phyloP scores from a whole-genome alignment of 192 early-diverging fungal genomes.

The Podila horticola region DNA sequence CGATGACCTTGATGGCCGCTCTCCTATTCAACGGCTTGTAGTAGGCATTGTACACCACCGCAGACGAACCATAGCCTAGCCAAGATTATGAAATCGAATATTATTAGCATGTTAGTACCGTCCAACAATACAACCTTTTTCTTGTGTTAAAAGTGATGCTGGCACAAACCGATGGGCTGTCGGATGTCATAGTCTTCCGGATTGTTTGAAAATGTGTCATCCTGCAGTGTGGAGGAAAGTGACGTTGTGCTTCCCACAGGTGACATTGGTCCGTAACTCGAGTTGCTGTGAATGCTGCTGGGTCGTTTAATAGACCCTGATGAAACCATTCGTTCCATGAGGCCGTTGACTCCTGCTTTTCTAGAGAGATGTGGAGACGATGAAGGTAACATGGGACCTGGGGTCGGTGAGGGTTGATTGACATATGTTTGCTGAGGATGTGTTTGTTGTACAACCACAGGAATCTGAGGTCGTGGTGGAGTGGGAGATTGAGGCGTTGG shows the following conservation, averaged over 20 bases:
- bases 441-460: no score
- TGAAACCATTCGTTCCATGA: conserved; percentile 43
- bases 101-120: background rate
- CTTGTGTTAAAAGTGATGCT: background rate
- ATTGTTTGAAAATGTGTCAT: conserved; percentile 48
- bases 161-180: conserved; percentile 30
- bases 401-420: background rate
- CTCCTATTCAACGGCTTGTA: conserved; percentile 75
- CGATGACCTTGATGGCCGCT: conserved; percentile 88
- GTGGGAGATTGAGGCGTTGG: no score
- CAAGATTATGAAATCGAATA: background rate
- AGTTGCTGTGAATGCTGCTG: conserved; percentile 31
- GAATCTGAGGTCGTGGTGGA: no score
- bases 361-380: background rate
- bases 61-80: conserved; percentile 88
- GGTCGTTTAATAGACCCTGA: conserved; percentile 37
- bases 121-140: background rate
- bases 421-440: background rate
- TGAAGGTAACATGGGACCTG: background rate
- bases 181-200: conserved; percentile 50
- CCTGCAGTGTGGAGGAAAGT: conserved; percentile 7
- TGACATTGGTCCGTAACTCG: conserved; percentile 14
- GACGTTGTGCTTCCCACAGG: conserved; percentile 27
- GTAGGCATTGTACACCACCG: conserved; percentile 82
- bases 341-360: conserved; percentile 19